Base-by-base conservation (phyloP, 1,284 basidiomycete genomes). In the Sporisorium graminicola region DNA sequence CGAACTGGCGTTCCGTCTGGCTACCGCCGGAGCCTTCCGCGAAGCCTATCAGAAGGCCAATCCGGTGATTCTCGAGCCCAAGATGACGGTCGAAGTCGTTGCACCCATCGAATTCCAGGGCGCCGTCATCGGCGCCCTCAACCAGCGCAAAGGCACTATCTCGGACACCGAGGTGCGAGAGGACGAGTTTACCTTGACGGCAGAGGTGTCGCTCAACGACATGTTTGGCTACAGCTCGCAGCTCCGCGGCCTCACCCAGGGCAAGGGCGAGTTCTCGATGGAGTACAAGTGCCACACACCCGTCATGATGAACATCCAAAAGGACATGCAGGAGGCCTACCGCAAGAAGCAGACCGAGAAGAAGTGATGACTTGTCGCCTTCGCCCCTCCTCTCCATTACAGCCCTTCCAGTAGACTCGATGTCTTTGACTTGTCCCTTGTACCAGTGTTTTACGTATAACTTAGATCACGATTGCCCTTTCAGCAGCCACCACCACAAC, bases 21-120 rank as follows among this genome's bases (percentile, higher is more conserved):
- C 93, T 7, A 91, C 93, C 2, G 92, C 95, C 47, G 93, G 94
- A 68, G 96, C 96, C 1, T 95, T 98, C 90, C 91, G 94, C 68
- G 96, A 98, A 83, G 91, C 92, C 2, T 98, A 93, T 88, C 88
- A 89, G 73, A 90, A 90, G 73, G 91, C 94, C 24, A 88, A 88
- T 50, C 91, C 94, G 0, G 91, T 94, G 63, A 92, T 99, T 65
- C 88, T 99, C 42, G 97, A 99, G 86, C 97, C 97, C 24, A 92
- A 98, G 87, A 99, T 99, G 97, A 93, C 91, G 16, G 97, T 99
- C 54, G 97, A 99, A 85, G 94, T 99, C 24, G 92, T 98, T 47
- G 95, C 96, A 0, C 97, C 97, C 2, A 89, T 91, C 43, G 97
- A 99, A 86, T 99, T 98, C 90, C 97, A 99, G 86, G 96, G 95